phyloP scores from a whole-genome alignment of 2,329 filamentous ascomycete genomes.

The Neospermospora avenae region DNA sequence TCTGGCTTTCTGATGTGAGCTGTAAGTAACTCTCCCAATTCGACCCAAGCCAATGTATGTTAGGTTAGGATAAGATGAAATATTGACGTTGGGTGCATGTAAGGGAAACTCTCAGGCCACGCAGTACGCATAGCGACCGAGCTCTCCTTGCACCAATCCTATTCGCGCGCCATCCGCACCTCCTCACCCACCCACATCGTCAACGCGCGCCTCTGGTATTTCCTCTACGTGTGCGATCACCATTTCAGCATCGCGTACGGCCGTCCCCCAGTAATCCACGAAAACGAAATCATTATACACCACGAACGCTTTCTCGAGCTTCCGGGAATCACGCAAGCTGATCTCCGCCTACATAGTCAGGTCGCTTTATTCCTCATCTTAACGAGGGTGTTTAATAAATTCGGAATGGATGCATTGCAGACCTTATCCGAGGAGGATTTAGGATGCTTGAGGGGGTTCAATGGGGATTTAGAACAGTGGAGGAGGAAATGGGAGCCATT shows the following conservation, averaged over 20 bases:
- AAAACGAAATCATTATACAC: conserved; percentile 54
- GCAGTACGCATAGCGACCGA: conserved; percentile 57
- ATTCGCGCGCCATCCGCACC: conserved; percentile 47
- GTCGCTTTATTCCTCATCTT: conserved; percentile 59
- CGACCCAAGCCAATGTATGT: no score
- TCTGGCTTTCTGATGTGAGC: conserved; percentile 56
- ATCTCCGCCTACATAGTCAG: conserved; percentile 56
- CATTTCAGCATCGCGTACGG: conserved; percentile 64
- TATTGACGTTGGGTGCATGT: no score
- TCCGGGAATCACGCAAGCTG: conserved; percentile 49
- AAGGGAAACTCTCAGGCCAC: conserved; percentile 55
- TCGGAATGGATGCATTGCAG: conserved; percentile 53
- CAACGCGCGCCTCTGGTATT: conserved; percentile 60
- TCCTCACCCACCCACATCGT: conserved; percentile 46
- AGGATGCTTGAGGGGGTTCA: conserved; percentile 36
- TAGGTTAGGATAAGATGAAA: no score
- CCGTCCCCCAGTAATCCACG: conserved; percentile 57
- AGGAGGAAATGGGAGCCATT: conserved; percentile 38
- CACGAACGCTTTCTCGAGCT: conserved; percentile 52
- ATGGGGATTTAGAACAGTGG: conserved; percentile 38
- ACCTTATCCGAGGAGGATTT: conserved; percentile 42
- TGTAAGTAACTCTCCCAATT: conserved; percentile 27
- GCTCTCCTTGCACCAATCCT: conserved; percentile 52
- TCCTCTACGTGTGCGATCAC: conserved; percentile 63
- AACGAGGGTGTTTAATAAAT: conserved; percentile 54